Base-by-base conservation (phyloP, 1,284 basidiomycete species). In the Jaminaea rosea region DNA sequence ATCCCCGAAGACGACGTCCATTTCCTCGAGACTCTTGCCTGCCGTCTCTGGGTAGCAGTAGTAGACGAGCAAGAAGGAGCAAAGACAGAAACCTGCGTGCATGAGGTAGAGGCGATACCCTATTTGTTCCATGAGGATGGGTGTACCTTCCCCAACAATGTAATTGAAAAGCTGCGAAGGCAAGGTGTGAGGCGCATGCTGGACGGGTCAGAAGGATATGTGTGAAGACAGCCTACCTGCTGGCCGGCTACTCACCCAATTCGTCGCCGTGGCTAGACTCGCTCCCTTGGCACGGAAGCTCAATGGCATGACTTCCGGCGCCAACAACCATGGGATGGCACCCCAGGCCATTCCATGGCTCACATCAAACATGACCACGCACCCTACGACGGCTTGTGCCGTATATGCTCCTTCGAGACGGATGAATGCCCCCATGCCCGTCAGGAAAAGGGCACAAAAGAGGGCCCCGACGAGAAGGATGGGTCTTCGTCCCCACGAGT, bases 391-490 rank as follows among this genome's bases (percentile, higher is more conserved):
- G 2, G 88, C 89, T 48, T 85, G 82, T 0, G 92, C 88, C 4
- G 76, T 77, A 55, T 74, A 76, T 28, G 60, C 34, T n/a, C 52
- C 51, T 73, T 96, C 90, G 45, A 96, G 82, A 70, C 88, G 90
- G 81, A 97, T 87, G 83, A 88, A 92, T 81, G 83, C 88, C 8
- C 89, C 90, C 15, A 86, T 88, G 26, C 84, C 77, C n/a, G 81
- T 79, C 13, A 93, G 79, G 1, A 87, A 78, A 29, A 84, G 67
- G 23, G 84, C 85, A 85, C 91, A 77, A 39, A 75, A 27, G 21
- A 89, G 82, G n/a, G 90, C 88, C 9, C 93, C 93, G 2, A 84
- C 85, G n/a, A 98, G 79, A 2, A 98, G 79, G 62, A 97, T 96
- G 3, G 85, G 79, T 0, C 93, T 83, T 45, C 93, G 81, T 11